phyloP scores from a whole-genome alignment of 2,329 filamentous ascomycete genomes.

The Remersonia thermophila region DNA sequence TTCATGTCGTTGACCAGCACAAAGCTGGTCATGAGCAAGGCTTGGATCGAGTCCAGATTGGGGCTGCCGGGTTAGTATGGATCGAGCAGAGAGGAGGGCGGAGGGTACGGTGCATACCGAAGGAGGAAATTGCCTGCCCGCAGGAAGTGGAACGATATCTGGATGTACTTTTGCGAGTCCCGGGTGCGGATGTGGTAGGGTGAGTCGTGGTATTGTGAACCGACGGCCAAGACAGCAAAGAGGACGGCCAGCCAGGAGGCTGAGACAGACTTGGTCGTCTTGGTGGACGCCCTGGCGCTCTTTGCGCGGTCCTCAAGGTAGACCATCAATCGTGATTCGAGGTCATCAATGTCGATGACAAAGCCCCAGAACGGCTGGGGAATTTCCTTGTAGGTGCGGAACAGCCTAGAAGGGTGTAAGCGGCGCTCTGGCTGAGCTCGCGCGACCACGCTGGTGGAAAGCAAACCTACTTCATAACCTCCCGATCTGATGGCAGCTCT shows the following conservation, averaged over 20 bases:
- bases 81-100: no score
- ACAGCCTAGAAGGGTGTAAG: conserved; percentile 33
- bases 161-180: conserved; percentile 48
- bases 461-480: conserved; percentile 49
- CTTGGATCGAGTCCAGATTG: conserved; percentile 54
- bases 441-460: neutral
- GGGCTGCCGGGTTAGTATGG: no score
- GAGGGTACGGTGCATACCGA: conserved; percentile 31
- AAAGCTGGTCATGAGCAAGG: conserved; percentile 49
- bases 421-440: no score
- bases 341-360: conserved; percentile 52
- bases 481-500: conserved; percentile 50
- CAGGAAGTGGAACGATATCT: conserved; percentile 54
- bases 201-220: conserved; percentile 54
- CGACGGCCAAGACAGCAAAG: conserved; percentile 52
- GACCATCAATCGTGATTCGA: conserved; percentile 51
- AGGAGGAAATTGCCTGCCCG: conserved; percentile 51
- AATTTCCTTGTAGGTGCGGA: conserved; percentile 54
- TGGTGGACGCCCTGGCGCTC: conserved; percentile 35
- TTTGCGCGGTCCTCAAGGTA: conserved; percentile 53
- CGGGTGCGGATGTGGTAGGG: conserved; percentile 48
- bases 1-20: conserved; percentile 58
- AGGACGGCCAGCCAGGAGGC: conserved; percentile 55
- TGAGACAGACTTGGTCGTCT: conserved; percentile 40
- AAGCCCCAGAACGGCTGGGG: conserved; percentile 58